A percentile compares a stretch with the other conserved stretches of the same genome.
Evolutionary conservation across 352 stramenopile genomes (phyloP).

Genomic region (Poterioochromonas sp.): DNA sequence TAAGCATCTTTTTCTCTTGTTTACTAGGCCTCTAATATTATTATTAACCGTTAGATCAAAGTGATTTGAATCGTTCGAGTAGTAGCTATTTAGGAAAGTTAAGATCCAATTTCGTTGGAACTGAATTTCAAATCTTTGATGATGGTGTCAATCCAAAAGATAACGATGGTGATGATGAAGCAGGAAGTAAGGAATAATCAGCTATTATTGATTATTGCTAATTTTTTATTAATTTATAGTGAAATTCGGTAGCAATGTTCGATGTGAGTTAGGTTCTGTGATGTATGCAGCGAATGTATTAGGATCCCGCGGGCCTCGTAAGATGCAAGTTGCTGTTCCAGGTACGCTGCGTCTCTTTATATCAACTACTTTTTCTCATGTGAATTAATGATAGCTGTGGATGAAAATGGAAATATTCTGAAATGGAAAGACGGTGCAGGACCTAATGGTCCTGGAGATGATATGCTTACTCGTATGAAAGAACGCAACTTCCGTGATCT

Average conservation of each 20-base stretch:
- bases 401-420: constrained; percentile 53
- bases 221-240: not conserved
- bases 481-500: constrained; percentile 76
- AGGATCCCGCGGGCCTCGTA: constrained; percentile 78
- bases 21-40: constrained; percentile 1
- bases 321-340: constrained; percentile 88
- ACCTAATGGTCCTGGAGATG: constrained; percentile 59
- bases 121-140: constrained; percentile 81
- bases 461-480: constrained; percentile 83
- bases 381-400: not conserved
- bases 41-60: constrained; percentile 54
- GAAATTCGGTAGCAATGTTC: constrained; percentile 45
- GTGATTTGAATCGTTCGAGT: constrained; percentile 74
- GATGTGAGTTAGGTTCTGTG: constrained; percentile 78
- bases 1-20: constrained; percentile 14
- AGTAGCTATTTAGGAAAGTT: constrained; percentile 89
- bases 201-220: not conserved
- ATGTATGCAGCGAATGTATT: constrained; percentile 86
- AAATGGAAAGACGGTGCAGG: constrained; percentile 31
- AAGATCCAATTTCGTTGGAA: constrained; percentile 90
- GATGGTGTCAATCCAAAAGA: constrained; percentile 79
- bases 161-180: constrained; percentile 55
- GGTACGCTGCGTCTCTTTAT: constrained; percentile 47
- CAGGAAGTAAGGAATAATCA: not conserved
- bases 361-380: not conserved